Evolutionary conservation across 202 grass and related monocot genomes (phyloP).

Genomic region (Panicum hallii): DNA sequence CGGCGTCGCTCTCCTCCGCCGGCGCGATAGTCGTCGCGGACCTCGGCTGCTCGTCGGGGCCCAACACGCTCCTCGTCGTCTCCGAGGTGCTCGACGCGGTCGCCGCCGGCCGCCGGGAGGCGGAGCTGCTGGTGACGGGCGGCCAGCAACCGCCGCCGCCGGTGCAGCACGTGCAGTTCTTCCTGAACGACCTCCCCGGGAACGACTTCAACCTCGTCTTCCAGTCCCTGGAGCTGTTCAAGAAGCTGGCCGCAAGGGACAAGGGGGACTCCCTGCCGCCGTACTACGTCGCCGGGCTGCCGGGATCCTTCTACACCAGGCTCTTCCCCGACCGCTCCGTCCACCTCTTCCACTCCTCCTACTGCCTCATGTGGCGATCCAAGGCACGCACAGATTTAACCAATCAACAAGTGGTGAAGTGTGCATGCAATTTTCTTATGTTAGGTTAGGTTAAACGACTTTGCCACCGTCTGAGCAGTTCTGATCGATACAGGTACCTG

Average conservation of each 20-base stretch:
- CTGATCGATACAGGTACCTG: constrained; percentile 35
- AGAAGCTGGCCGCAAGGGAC: constrained; percentile 12
- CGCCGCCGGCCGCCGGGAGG: constrained; percentile 1
- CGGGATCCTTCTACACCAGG: constrained; percentile 65
- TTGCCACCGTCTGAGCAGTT: not conserved
- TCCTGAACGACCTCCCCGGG: constrained; percentile 70
- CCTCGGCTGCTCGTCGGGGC: constrained; percentile 71
- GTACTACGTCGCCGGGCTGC: constrained; percentile 62
- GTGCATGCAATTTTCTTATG: not conserved
- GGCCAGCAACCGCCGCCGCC: not conserved
- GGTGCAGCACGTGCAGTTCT: constrained; percentile 54
- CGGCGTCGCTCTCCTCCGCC: not conserved
- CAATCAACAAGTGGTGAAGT: not conserved
- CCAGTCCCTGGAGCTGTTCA: constrained; percentile 48
- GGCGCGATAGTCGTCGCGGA: constrained; percentile 54
- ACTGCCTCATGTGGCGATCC: constrained; percentile 67
- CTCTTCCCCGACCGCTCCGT: constrained; percentile 56
- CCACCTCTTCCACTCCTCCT: constrained; percentile 72
- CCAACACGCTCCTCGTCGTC: constrained; percentile 61
- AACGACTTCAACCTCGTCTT: constrained; percentile 81
- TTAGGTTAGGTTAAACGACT: not conserved
- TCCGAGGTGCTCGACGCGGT: constrained; percentile 50
- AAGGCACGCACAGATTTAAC: constrained; percentile 38
- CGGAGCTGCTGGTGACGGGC: not conserved
- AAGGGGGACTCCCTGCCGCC: constrained; percentile 7